A percentile compares a stretch with the other conserved stretches of the same genome.
Evolutionary conservation across 2,329 filamentous ascomycete genomes (phyloP).

Genomic region (Trichoderma semiorbis): DNA sequence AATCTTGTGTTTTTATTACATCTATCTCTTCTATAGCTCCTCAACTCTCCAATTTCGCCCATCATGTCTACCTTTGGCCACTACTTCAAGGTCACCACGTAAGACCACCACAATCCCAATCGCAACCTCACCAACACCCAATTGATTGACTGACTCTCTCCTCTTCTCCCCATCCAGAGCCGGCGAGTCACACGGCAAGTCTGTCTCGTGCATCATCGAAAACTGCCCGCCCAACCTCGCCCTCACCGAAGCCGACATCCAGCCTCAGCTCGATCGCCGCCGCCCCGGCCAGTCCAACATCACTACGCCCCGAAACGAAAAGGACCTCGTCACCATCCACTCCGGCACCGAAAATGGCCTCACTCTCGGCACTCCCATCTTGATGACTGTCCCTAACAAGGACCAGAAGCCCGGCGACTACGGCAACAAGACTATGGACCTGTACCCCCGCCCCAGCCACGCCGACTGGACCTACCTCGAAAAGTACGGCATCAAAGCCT

Average conservation of each 20-base stretch:
- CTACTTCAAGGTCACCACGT: slow-evolving; percentile 80
- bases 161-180: slow-evolving; percentile 34
- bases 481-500: slow-evolving; percentile 94
- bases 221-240: slow-evolving; percentile 79
- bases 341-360: slow-evolving; percentile 73
- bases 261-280: slow-evolving; percentile 23
- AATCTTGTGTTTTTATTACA: not conserved
- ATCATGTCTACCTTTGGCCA: slow-evolving; percentile 84
- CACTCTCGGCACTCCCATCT: slow-evolving; percentile 79
- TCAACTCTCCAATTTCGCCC: slow-evolving; percentile 8
- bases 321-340: not conserved
- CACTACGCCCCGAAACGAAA: not conserved
- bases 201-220: slow-evolving; percentile 92
- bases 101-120: slow-evolving; percentile 32
- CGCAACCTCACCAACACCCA: not conserved
- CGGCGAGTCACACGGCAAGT: slow-evolving; percentile 77
- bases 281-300: slow-evolving; percentile 32
- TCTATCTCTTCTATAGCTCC: not conserved
- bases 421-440: slow-evolving; percentile 82
- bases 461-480: slow-evolving; percentile 97
- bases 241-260: not conserved
- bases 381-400: slow-evolving; percentile 82
- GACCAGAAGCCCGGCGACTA: slow-evolving; percentile 94
- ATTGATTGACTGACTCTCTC: not conserved
- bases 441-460: slow-evolving; percentile 86